A percentile compares a stretch with the other conserved stretches of the same genome.
These are phyloP conservation scores for Stylosanthes scabra DNA, from an alignment of 331 rosid genomes.

Conservation along the genomic window DNA sequence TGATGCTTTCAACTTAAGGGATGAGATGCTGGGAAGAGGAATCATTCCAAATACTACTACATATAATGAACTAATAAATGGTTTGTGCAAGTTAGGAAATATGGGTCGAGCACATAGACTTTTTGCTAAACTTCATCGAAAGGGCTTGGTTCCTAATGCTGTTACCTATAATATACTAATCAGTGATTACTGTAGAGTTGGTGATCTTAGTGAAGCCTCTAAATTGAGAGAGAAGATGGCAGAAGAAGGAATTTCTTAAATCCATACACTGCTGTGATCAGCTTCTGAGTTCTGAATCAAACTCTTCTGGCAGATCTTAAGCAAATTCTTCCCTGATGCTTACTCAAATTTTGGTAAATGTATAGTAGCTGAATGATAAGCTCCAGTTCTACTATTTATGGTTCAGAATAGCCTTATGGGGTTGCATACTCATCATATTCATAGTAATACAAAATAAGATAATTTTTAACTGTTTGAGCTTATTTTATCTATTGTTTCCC, in stretches of 20 bases:
- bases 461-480: too few relatives aligned
- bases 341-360: constrained; percentile 18
- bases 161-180: constrained; percentile 77
- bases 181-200: constrained; percentile 60
- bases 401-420: too few relatives aligned
- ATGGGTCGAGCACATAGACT: constrained; percentile 74
- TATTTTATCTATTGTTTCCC: too few relatives aligned
- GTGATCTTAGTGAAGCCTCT: constrained; percentile 68
- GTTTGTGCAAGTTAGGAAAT: constrained; percentile 77
- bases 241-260: constrained; percentile 52
- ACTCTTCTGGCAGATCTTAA: constrained; percentile 17
- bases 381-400: neutral
- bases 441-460: too few relatives aligned
- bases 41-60: constrained; percentile 69
- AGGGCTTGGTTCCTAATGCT: constrained; percentile 76
- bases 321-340: constrained; percentile 27
- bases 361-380: constrained; percentile 26
- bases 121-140: constrained; percentile 65
- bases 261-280: neutral
- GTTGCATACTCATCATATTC: too few relatives aligned
- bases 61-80: constrained; percentile 81
- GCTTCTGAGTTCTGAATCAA: constrained; percentile 35
- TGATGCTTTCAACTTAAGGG: constrained; percentile 75
- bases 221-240: constrained; percentile 71
- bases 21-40: constrained; percentile 75